Percentiles rank a stretch among this genome's conserved stretches.
Evolutionary conservation across 2,329 filamentous ascomycete genomes (phyloP).

Genomic region (Colletotrichum lentis): DNA sequence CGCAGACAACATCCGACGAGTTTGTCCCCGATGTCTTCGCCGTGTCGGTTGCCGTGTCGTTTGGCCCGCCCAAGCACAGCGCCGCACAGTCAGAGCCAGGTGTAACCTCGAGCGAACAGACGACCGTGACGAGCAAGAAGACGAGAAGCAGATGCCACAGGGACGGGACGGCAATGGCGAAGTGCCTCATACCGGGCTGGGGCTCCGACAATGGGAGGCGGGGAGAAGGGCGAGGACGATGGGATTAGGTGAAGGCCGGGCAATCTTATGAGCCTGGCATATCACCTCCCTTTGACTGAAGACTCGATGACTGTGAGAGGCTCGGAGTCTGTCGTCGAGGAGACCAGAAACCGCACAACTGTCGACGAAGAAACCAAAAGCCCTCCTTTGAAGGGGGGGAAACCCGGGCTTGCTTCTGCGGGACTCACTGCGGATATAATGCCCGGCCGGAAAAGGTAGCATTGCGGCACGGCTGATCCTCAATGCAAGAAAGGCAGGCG

Average conservation of each 20-base stretch:
- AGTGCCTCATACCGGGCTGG: too few relatives aligned
- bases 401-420: neutral
- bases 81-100: conserved; percentile 61
- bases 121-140: conserved; percentile 37
- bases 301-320: neutral
- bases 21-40: conserved; percentile 53
- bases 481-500: conserved; percentile 32
- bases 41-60: conserved; percentile 47
- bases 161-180: neutral
- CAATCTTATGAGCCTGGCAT: conserved; percentile 17
- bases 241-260: neutral
- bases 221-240: neutral
- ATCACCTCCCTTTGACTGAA: neutral
- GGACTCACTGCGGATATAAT: conserved; percentile 25
- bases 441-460: neutral
- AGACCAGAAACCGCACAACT: neutral
- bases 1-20: conserved; percentile 57
- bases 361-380: conserved; percentile 9
- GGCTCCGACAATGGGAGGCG: neutral
- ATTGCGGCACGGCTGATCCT: conserved; percentile 10
- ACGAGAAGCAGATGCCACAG: conserved; percentile 2
- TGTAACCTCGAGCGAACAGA: conserved; percentile 54
- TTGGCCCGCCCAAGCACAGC: conserved; percentile 54
- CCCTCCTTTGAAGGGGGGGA: neutral
- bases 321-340: neutral